Conservation (phyloP, 2,329 filamentous ascomycete genomes). For the Phialocephala sp. region DNA sequence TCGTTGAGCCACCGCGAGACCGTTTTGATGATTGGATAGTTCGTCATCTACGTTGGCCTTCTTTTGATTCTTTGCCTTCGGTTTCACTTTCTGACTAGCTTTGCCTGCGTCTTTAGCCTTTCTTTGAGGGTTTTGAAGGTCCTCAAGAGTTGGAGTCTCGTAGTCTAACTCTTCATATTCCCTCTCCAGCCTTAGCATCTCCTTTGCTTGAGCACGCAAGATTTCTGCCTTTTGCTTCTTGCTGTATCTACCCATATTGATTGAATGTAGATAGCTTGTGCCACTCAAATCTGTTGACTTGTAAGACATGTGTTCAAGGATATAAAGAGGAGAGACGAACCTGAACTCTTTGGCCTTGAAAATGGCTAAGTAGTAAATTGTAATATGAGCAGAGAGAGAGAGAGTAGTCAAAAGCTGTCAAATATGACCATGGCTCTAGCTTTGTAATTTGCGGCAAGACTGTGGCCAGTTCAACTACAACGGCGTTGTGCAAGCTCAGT, state of each 20-base stretch:
- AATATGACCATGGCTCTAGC: background rate
- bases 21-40: background rate
- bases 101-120: background rate
- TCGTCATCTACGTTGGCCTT: background rate
- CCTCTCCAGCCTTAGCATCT: background rate
- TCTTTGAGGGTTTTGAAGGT: background rate
- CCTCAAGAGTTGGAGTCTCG: background rate
- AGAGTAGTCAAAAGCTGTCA: background rate
- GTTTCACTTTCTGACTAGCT: background rate
- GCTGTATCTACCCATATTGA: background rate
- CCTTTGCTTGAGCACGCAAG: background rate
- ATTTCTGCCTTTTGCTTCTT: background rate
- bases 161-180: background rate
- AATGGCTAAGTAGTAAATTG: background rate
- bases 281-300: background rate
- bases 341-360: background rate
- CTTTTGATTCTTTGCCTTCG: slow-evolving; percentile 1
- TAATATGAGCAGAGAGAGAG: background rate
- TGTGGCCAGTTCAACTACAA: background rate
- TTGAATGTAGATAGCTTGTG: background rate
- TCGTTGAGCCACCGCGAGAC: background rate
- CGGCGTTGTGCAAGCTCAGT: background rate
- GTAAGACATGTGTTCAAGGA: background rate
- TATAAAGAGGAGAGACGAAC: background rate
- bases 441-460: background rate